Base-by-base conservation (phyloP, 2,329 filamentous ascomycete genomes). In the Akanthomyces lecanii region DNA sequence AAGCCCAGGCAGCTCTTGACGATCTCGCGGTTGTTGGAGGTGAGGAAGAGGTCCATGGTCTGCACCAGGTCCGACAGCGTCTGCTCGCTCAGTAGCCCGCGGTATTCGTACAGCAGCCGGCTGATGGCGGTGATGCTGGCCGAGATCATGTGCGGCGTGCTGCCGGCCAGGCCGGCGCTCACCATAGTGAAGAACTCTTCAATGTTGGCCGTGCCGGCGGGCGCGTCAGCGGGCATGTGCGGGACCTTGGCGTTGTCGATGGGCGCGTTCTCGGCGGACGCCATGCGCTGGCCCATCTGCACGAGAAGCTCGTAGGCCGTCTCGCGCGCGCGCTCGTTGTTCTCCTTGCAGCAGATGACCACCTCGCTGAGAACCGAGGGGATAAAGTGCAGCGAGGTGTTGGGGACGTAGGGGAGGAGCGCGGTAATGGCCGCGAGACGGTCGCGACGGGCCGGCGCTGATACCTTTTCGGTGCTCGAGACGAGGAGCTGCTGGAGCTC, bases 141-240 rank as follows among this genome's bases (percentile, higher is more conserved):
- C 7, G 92, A 96, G 66, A 98, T 93, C 92, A 98, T 97, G 78
- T 98, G 94, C 38, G 95, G 93, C 12, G 92, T 94, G 69, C 89
- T 90, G 63, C 93, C 94, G 2, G 94, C 95, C 60, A 99, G 84
- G 77, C 95, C 95, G 55, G 95, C 95, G 68, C 91, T 96, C 36
- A 98, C 90, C 95, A 99, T 99, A 62, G 94, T 97, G 79, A 98
- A 91, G 77, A 92, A 98, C 75, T 98, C 95, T 71, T 98, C 94
- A 44, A 99, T 85, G 48, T 85, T 93, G 23, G 95, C 94, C 3
- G 85, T 81, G 4, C 89, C 92, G 38, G 88, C 81, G 2, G 91
- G 89, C 0, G 92, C 89, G 73, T 96, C 88, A 54, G 85, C 79
- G 4, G 91, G 85, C 92, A 98, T 97, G 73, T 94, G 88, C 2